Evolutionary conservation across 2,329 filamentous ascomycete genomes (phyloP), one percentile per base, ranked within the genome.

Genomic region (Diaporthe vexans): DNA sequence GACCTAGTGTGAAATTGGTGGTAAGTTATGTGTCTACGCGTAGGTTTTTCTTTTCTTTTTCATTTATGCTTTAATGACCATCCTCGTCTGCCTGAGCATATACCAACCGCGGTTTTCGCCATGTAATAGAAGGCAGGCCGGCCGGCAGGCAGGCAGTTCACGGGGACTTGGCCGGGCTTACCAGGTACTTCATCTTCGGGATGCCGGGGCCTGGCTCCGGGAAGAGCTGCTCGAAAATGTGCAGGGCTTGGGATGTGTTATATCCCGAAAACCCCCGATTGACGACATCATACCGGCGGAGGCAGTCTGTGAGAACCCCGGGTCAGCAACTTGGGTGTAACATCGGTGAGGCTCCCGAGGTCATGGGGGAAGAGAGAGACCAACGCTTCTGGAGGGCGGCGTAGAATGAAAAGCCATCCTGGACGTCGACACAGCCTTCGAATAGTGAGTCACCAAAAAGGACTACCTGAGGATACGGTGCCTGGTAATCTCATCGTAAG

Each of bases 381-480:
- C 81, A 78, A 95, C 93, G 88, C 77, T 90, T 84, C 81, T 95
- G 91, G 4, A 98, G 85, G 21, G 90, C 91, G 29, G 93, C 90
- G 74, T 92, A 91, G 79, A 97, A 94, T 0, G 89, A 94, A 82
- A 95, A 96, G 21, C 93, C 94, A 73, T 90, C 85, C 15, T 88
- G 83, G 65, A 91, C 86, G 48, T 88, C 86, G 76, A 89, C 89
- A 2, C 91, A 89, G 56, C 88, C 86, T 80, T 98, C 92, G 65
- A 96, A 92, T 76, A 98, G 92, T 43, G 94, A 97, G 84, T 98
- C 97, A 72, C 96, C 96, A 76, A 98, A 94, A 33, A 98, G 90
- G 76, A 98, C 87, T 78, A 95, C 87, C 80, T 95, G 94, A 65
- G 93, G 91, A 79, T 93, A 93, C 1, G 89, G 85, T 54, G 83